Evolutionary conservation across 2,329 filamentous ascomycete species (phyloP).

Genomic region (Venturia pyrina): DNA sequence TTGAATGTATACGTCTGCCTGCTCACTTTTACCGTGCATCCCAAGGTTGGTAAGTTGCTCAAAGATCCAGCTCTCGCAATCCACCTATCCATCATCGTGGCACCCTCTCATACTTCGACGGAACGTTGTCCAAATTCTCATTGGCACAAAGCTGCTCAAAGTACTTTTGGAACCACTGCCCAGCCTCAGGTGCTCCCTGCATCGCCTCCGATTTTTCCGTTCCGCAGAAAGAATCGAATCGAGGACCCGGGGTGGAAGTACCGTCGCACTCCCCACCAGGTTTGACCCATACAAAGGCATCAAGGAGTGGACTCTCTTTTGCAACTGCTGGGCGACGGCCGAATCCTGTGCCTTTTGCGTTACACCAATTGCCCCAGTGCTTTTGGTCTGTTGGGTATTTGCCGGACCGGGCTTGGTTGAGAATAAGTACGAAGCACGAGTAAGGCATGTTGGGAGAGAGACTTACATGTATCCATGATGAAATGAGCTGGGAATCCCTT

Average conservation of each 20-base stretch:
- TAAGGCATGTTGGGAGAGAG: background rate
- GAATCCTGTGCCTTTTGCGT: slow-evolving; percentile 53
- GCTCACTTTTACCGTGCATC: background rate
- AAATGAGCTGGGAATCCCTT: slow-evolving; percentile 45
- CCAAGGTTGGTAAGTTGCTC: no score
- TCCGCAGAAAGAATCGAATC: slow-evolving; percentile 48
- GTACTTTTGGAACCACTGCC: slow-evolving; percentile 52
- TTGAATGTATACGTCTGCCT: background rate
- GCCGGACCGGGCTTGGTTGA: slow-evolving; percentile 37
- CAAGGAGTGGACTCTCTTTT: slow-evolving; percentile 48
- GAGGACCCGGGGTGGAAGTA: slow-evolving; percentile 33
- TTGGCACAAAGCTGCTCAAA: slow-evolving; percentile 26
- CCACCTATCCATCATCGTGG: background rate
- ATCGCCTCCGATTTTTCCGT: slow-evolving; percentile 36
- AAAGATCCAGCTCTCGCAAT: background rate
- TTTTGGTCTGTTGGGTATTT: slow-evolving; percentile 48
- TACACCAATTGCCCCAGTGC: slow-evolving; percentile 60
- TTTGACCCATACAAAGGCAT: slow-evolving; percentile 64
- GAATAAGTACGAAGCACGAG: background rate
- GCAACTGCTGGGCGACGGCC: slow-evolving; percentile 53
- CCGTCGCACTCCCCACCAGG: slow-evolving; percentile 49
- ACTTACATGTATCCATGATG: slow-evolving; percentile 38
- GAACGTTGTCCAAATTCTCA: slow-evolving; percentile 20
- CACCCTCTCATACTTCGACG: background rate
- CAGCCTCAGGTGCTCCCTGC: slow-evolving; percentile 58